Base-by-base conservation (phyloP, 805 yeast species). In the Candida maltosa region DNA sequence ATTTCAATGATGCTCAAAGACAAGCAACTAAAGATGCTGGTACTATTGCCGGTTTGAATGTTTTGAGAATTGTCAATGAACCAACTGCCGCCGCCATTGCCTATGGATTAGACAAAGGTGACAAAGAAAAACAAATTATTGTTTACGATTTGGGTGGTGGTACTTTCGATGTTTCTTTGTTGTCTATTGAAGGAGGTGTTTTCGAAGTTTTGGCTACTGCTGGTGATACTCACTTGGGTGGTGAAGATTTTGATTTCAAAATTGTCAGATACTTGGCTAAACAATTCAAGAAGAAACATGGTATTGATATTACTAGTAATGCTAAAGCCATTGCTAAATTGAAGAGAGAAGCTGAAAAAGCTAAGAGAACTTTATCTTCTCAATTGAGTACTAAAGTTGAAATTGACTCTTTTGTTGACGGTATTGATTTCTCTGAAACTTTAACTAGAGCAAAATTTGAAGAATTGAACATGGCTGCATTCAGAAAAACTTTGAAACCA, bases 11-110 rank as follows among this genome's bases (percentile, higher is more conserved):
- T 67, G 87, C 97, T 38, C 97, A 89, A 73, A 86, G 96, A 75
- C 96, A 89, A 72, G 97, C 96, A 43, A 88, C 97, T 57, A 89
- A 88, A 76, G 96, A 88, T 66, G 96, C 97, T 42, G 97, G 96
- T 76, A 73, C 83, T 50, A 89, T 88, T 76, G 94, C 96, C 40
- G 97, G 97, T 58, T 76, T 88, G 63, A 88, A 88, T 67, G 96
- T 88, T 44, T 76, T 86, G 65, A 82, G 97, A 73, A 88, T 88
- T 64, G 88, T 89, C 57, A 88, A 88, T 71, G 97, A 88, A 75
- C 96, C 97, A 41, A 54, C 87, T 45, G 87, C 87, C 40, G 87
- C 85, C 65, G 86, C 88, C 62, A 86, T 81, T 87, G 71, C 71
- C 22, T 65, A 65, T 47, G 71, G 71, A 24, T 63, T 65, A 44